phyloP scores from a whole-genome alignment of 2,329 filamentous ascomycete genomes.

The Fusarium denticulatum region DNA sequence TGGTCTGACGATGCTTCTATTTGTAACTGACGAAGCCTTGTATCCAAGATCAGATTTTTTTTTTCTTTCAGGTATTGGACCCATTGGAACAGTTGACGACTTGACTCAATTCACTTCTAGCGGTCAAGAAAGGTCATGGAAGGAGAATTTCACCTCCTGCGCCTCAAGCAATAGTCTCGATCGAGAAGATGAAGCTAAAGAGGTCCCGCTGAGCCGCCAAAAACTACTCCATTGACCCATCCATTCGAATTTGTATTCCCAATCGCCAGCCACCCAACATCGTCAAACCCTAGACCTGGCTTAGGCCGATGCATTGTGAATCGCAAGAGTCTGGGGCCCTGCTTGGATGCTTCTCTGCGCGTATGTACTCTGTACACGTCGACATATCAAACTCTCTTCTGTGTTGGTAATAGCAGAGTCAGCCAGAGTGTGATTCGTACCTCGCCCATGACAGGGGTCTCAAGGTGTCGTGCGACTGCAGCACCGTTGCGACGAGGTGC shows the following conservation, averaged over 20 bases:
- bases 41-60: not conserved
- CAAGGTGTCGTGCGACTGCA: constrained; percentile 39
- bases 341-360: constrained; percentile 3
- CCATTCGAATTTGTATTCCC: not conserved
- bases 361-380: not conserved
- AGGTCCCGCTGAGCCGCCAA: constrained; percentile 35
- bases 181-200: constrained; percentile 5
- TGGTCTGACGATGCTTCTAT: constrained; percentile 37
- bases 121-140: constrained; percentile 3
- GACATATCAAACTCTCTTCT: not conserved
- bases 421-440: constrained; percentile 34
- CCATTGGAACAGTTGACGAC: not conserved
- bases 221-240: constrained; percentile 26
- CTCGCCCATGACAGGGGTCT: constrained; percentile 32
- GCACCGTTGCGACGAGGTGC: constrained; percentile 39
- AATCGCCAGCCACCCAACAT: constrained; percentile 9
- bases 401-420: not conserved
- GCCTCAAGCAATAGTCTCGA: constrained; percentile 18
- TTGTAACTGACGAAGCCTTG: constrained; percentile 23
- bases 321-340: constrained; percentile 2
- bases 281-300: constrained; percentile 1
- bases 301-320: constrained; percentile 32
- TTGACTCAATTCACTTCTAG: constrained; percentile 7
- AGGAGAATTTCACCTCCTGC: not conserved
- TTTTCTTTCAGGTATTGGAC: not conserved